Evolutionary conservation across 768 basidiomycete species (phyloP), one percentile per base, ranked within the genome.

Genomic region (Leccinum imitatum): DNA sequence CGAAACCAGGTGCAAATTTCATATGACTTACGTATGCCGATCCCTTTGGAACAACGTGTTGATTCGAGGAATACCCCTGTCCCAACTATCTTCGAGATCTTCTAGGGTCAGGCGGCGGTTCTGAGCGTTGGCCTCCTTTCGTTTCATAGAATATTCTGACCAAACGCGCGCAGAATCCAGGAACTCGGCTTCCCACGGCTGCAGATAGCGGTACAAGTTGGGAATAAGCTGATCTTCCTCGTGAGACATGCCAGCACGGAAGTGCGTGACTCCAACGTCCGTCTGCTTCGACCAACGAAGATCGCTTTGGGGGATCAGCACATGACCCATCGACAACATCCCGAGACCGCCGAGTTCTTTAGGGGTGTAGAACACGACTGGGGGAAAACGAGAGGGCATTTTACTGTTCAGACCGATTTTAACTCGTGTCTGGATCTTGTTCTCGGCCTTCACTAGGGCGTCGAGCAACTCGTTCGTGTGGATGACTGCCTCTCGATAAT

Each of bases 41-140:
- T 98, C 96, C 79, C 96, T 97, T 79, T 98, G 96, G 90, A 98
- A 99, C 50, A 99, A 78, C 0, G 96, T 98, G 77, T 98, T 98
- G 80, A 99, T 98, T 67, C 97, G 87, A 56, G 95, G 95, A 71
- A 98, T 97, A 77, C 95, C 95, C 65, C 95, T 89, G 76, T 98
- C 96, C 96, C 96, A 98, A 68, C 90, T 93, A 70, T 99, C 95
- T 73, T 98, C 97, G 27, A 98, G 82, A 80, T 98, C 97, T 73
- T 99, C 97, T 19, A 99, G 80, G 2, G 97, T 99, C 57, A 99
- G 81, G 15, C 97, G 89, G 58, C 96, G 89, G 76, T 98, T 98
- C 73, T 97, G 94, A 1, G 97, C 96, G 64, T 95, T 97, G n/a
- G 97, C 97, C 72, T 99, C 97, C 75, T 98, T 98, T 67, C 97